Conservation (phyloP, 2,329 filamentous ascomycete genomes). For the Aspergillus sp. region DNA sequence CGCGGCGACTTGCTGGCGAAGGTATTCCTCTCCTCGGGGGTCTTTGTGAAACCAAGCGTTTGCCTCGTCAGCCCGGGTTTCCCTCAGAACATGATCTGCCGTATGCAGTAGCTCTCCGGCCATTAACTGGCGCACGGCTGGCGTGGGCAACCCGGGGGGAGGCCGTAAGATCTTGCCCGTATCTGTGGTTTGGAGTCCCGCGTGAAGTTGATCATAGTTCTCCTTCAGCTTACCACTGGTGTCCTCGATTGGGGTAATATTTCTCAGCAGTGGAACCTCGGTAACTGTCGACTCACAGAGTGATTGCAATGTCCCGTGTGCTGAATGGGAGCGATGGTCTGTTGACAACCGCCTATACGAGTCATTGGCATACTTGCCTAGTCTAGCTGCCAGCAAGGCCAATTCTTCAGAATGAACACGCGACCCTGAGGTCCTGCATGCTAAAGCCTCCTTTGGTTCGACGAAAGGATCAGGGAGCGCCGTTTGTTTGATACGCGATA, state of each 20-base stretch:
- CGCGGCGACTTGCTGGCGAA: conserved; percentile 19
- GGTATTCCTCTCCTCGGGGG: conserved; percentile 12
- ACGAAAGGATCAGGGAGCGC: background rate
- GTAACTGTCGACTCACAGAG: background rate
- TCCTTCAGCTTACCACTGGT: background rate
- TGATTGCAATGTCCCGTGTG: background rate
- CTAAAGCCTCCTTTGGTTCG: background rate
- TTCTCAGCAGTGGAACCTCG: background rate
- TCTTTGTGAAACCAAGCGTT: conserved; percentile 26
- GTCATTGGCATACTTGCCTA: background rate
- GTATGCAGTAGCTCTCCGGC: background rate
- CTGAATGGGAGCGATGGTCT: background rate
- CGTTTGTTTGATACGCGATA: background rate
- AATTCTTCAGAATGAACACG: background rate
- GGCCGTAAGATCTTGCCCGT: conserved; percentile 4
- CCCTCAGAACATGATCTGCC: background rate
- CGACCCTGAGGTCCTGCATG: background rate
- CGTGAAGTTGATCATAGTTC: background rate
- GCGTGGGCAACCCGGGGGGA: conserved; percentile 20
- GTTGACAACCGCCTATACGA: background rate
- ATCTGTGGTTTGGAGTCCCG: background rate
- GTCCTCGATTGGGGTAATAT: background rate
- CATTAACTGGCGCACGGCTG: background rate
- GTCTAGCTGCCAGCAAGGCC: background rate
- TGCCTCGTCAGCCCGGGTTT: conserved; percentile 14